Evolutionary conservation across 371 early-diverging fungal genomes (phyloP).

Genomic region (Homolaphlyctis polyrhiza): DNA sequence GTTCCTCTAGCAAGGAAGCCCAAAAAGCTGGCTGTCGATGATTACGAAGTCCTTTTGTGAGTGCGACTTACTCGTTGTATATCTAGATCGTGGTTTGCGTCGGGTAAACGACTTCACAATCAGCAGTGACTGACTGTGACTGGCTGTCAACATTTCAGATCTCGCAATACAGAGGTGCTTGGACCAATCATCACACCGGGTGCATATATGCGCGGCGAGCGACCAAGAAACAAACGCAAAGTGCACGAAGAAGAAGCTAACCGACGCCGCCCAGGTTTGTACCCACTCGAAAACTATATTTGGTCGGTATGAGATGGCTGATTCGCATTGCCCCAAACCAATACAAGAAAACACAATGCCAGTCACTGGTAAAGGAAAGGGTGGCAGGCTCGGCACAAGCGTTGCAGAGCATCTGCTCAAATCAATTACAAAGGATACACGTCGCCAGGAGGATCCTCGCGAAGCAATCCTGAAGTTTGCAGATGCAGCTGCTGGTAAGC

Average conservation of each 20-base stretch:
- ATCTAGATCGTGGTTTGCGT: no score
- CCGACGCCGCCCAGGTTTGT: neutral
- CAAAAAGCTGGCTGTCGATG: conserved; percentile 63
- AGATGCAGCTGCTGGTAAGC: conserved; percentile 59
- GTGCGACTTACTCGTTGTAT: no score
- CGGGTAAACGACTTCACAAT: no score
- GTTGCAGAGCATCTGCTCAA: conserved; percentile 74
- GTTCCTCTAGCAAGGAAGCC: conserved; percentile 61
- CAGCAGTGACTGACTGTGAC: no score
- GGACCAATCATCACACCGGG: conserved; percentile 1
- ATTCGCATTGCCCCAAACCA: no score
- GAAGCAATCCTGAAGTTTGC: conserved; percentile 92
- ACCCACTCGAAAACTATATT: neutral
- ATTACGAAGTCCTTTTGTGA: conserved; percentile 22
- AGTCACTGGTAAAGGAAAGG: conserved; percentile 53
- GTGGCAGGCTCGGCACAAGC: conserved; percentile 79
- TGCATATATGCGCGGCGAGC: neutral
- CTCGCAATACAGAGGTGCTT: no score
- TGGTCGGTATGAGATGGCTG: no score
- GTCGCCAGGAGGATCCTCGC: conserved; percentile 88
- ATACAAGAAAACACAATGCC: no score
- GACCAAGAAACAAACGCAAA: neutral
- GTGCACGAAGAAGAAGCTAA: neutral
- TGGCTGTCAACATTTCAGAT: no score
- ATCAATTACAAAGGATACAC: conserved; percentile 79